Base-by-base conservation (phyloP, 257 asterid species). In the Solanum chilense region DNA sequence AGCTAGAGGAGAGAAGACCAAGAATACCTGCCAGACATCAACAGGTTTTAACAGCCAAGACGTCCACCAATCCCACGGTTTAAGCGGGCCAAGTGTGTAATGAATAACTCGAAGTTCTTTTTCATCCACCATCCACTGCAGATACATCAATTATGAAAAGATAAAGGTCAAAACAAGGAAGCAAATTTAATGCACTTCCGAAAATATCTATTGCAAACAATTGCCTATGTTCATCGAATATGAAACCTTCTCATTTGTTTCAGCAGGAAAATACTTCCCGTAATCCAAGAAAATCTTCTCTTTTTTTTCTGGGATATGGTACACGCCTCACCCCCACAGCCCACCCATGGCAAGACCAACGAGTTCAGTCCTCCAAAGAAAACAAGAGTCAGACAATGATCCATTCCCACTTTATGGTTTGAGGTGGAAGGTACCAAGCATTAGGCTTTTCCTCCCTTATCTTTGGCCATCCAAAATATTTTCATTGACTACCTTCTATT, bases 1-100 rank as follows among this genome's bases (percentile, higher is more conserved):
- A 4, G 60, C 37, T 41, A 3, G 23, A 33, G 69, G 3, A 71
- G 60, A 82, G 21, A 45, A 60, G n/a, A 64, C 5, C 27, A 78
- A 52, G n/a, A 86, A 41, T 91, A 97, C 99, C 99, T 97, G 99
- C 99, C 99, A 97, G 89, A 92, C 97, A 91, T 95, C 99, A 88
- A 95, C 99, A 35, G 99, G 99, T 81, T 95, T 95, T 87, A 97
- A 96, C 89, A 97, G 97, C 99, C 99, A 97, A 87, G 95, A 94
- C 66, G 99, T 96, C 99, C 99, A 97, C 99, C 99, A 97, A 90
- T 97, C 99, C 99, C 99, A 97, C 20, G 99, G 99, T 90, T 95
- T 97, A 82, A 97, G 99, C 39, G 99, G 99, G 86, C 99, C 99
- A 88, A 97, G 99, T 2, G 99, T 97, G 92, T 97, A 97, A 91